Evolutionary conservation across 1,284 basidiomycete genomes (phyloP), one percentile per base, ranked within the genome.

Genomic region (Tilletia indica): DNA sequence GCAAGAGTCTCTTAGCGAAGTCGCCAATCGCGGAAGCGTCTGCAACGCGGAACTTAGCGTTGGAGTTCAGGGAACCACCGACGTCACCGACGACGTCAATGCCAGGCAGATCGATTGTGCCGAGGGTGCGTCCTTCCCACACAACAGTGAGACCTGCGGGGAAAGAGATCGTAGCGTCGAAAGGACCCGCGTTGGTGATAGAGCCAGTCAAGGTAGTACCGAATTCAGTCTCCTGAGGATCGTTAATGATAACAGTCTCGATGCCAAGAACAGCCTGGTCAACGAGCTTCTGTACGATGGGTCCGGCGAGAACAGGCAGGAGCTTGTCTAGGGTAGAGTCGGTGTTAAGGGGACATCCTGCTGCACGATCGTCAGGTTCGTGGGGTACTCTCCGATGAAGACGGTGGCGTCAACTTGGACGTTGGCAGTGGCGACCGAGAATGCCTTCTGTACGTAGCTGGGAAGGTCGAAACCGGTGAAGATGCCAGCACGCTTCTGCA

Each of bases 281-380:
- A 51, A 93, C 90, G 73, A 93, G 88, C 76, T 89, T 89, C 83
- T 93, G 90, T n/a, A 92, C 91, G 72, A 93, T 92, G 2, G 92
- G 91, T 71, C 88, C 87, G 0, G 92, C 91, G 68, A 93, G 87
- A 58, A 91, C 84, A 9, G 91, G 91, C 9, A 93, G 86, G 67
- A 93, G 88, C 68, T 90, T 82, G 78, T 91, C 86, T 70, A 92
- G 85, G 70, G 86, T 89, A 16, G 87, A 82, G 79, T 91, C 91
- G 0, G 90, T 91, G 42, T 84, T 80, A 31, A 89, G 89, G 2
- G 87, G 31, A 92, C 87, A 67, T 85, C 71, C 47, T 70, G 69
- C 80, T 93, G 91, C 4, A 87, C 87, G 80, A 91, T 91, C 39
- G 88, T 85, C 70, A 92, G 83, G 12, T 87, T 87, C 14, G 91